phyloP scores from a whole-genome alignment of 2,329 filamentous ascomycete species.

The Botrytis sinoallii region DNA sequence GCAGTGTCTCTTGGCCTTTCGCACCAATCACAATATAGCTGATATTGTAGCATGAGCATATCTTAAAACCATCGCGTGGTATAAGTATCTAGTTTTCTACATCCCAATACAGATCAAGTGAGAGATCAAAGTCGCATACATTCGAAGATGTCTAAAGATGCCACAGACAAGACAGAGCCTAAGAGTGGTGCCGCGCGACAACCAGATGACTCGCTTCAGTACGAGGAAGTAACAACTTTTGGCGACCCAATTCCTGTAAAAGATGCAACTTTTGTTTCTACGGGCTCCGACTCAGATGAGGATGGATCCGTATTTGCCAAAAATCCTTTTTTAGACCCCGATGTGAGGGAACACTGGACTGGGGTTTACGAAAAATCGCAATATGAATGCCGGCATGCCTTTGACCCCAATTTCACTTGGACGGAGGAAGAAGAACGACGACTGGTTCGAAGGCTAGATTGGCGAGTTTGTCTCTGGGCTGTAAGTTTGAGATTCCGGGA shows the following conservation, averaged over 20 bases:
- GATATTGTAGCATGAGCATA: neutral
- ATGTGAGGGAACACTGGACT: constrained; percentile 28
- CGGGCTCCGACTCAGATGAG: constrained; percentile 24
- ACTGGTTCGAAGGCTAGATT: constrained; percentile 30
- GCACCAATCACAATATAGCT: neutral
- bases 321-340: constrained; percentile 32
- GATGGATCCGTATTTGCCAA: constrained; percentile 21
- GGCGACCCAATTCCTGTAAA: constrained; percentile 21
- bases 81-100: constrained; percentile 2
- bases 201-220: constrained; percentile 17
- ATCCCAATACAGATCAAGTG: neutral
- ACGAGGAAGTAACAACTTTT: constrained; percentile 25
- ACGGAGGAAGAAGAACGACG: constrained; percentile 31
- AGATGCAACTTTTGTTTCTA: neutral
- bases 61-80: neutral
- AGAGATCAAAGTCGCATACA: neutral
- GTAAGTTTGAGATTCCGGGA: constrained; percentile 17
- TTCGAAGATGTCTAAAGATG: constrained; percentile 13
- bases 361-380: constrained; percentile 31
- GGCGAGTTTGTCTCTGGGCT: constrained; percentile 30
- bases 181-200: neutral
- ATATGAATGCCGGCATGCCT: constrained; percentile 32
- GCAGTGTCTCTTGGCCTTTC: neutral
- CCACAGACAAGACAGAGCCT: neutral
- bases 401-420: constrained; percentile 32